A percentile compares a stretch with the other conserved stretches of the same genome.
phyloP scores from a whole-genome alignment of 176 grass and related monocot species.

The Chrysopogon serrulatus region DNA sequence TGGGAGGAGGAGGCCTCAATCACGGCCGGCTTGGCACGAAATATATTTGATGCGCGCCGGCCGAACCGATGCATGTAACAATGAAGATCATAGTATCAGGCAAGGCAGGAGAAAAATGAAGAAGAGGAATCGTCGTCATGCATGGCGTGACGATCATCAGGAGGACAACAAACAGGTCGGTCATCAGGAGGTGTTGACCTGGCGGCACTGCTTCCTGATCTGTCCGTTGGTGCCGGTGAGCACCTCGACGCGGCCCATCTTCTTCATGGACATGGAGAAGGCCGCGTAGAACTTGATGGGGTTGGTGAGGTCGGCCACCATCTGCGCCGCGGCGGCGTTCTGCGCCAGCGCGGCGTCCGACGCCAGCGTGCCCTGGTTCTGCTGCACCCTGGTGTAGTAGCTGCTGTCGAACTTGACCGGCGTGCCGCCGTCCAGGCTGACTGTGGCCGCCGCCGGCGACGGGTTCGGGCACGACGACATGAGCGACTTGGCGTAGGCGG shows the following conservation, averaged over 20 bases:
- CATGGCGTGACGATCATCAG: background rate
- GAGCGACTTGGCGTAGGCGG: constrained; percentile 36
- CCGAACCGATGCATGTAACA: background rate
- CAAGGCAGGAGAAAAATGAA: background rate
- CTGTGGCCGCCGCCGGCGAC: background rate
- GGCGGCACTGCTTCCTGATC: constrained; percentile 53
- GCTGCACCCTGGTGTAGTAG: constrained; percentile 35
- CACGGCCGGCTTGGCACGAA: background rate
- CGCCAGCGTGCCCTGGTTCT: constrained; percentile 32
- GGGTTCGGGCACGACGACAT: constrained; percentile 35
- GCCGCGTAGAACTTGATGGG: constrained; percentile 48
- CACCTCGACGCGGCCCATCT: constrained; percentile 57
- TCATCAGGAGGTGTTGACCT: constrained; percentile 42
- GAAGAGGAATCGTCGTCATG: background rate
- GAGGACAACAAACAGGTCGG: no score
- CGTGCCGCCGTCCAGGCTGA: constrained; percentile 38
- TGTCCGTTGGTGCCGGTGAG: constrained; percentile 32
- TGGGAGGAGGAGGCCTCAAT: background rate
- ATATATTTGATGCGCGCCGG: constrained; percentile 36
- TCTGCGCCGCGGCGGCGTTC: constrained; percentile 25
- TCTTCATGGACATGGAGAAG: constrained; percentile 51
- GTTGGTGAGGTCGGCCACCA: constrained; percentile 33
- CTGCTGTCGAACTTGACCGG: constrained; percentile 35
- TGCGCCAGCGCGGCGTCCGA: constrained; percentile 58
- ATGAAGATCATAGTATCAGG: background rate